Conservation (phyloP, 768 basidiomycete species). For the Sarcodon aspratus region DNA sequence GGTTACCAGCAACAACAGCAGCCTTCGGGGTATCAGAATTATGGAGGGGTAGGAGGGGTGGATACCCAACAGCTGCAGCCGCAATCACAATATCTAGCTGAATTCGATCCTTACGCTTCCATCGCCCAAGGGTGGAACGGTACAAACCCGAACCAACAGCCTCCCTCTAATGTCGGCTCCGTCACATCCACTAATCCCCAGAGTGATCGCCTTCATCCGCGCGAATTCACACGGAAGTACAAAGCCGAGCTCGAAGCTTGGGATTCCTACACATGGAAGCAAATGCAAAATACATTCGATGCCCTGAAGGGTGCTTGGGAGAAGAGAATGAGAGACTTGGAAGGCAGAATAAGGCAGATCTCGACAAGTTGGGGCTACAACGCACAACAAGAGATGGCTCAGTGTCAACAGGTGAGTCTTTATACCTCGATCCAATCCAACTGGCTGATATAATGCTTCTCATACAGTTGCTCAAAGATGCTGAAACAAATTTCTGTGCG, state of each 20-base stretch:
- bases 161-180: constrained; percentile 10
- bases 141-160: constrained; percentile 9
- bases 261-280: constrained; percentile 65
- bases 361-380: constrained; percentile 6
- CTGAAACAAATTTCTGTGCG: constrained; percentile 18
- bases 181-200: constrained; percentile 1
- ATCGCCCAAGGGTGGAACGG: constrained; percentile 8
- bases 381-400: constrained; percentile 31
- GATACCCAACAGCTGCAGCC: neutral
- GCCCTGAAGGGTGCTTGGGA: constrained; percentile 59
- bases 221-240: constrained; percentile 53
- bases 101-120: neutral
- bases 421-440: neutral
- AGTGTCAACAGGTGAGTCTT: constrained; percentile 45
- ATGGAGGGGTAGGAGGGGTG: neutral
- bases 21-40: constrained; percentile 5
- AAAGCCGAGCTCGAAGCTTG: constrained; percentile 62
- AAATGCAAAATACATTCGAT: constrained; percentile 47
- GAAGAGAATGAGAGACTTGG: constrained; percentile 42
- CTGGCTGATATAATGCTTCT: neutral
- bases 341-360: constrained; percentile 31
- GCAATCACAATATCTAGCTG: neutral
- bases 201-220: constrained; percentile 43
- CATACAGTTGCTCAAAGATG: constrained; percentile 16
- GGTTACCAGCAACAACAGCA: constrained; percentile 1